These are phyloP conservation scores for Calonectria crousiana DNA, from an alignment of 2,329 filamentous ascomycete genomes.

Conservation along the genomic window DNA sequence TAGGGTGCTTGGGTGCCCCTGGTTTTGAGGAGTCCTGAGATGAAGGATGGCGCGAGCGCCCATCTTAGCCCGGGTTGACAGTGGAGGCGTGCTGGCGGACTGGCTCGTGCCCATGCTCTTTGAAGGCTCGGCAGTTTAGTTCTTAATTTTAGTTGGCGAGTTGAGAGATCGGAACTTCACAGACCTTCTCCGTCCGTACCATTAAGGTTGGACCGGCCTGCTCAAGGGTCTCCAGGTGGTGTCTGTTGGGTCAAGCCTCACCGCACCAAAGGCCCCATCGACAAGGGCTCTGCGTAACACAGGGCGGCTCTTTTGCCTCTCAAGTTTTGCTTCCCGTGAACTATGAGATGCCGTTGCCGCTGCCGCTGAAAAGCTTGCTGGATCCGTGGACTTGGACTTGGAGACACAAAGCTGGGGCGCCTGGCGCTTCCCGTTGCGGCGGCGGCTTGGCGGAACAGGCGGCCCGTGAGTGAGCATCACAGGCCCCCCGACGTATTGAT, in stretches of 20 bases:
- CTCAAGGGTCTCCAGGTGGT: conserved; percentile 24
- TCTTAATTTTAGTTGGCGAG: conserved; percentile 22
- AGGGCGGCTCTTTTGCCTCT: conserved; percentile 15
- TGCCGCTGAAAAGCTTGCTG: conserved; percentile 26
- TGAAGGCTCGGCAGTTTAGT: conserved; percentile 24
- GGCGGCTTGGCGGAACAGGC: conserved; percentile 39
- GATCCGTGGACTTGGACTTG: conserved; percentile 33
- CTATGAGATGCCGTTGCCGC: background rate
- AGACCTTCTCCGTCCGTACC: conserved; percentile 21
- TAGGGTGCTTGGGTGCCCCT: too few species aligned
- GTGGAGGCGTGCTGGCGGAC: conserved; percentile 19
- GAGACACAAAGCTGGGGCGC: conserved; percentile 24
- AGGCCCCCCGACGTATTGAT: conserved; percentile 21
- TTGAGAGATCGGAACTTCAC: conserved; percentile 25
- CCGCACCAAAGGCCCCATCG: conserved; percentile 31
- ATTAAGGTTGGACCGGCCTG: conserved; percentile 42
- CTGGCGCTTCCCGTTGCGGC: conserved; percentile 36
- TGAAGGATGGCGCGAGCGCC: conserved; percentile 43
- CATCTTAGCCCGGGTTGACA: conserved; percentile 30
- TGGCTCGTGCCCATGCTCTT: conserved; percentile 7
- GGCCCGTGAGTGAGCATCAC: background rate
- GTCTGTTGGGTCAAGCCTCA: conserved; percentile 26
- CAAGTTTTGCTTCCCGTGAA: background rate
- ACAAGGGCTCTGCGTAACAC: conserved; percentile 21
- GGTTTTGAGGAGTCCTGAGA: background rate